Base-by-base conservation (phyloP, 768 basidiomycete species). In the Piloderma croceum region DNA sequence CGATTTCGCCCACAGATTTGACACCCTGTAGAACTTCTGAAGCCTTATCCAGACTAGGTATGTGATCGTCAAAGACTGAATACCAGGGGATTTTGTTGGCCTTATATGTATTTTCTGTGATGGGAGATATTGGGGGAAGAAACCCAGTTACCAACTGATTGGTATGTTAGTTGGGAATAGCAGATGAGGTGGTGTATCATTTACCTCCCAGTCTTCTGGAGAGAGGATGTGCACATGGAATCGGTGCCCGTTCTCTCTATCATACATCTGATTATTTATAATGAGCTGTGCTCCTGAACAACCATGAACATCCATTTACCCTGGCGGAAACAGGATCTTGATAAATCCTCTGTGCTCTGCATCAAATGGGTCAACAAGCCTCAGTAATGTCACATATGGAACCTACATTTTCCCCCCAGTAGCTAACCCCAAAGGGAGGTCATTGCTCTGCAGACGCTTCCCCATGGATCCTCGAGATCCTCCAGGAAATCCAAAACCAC, bases 341-440 rank as follows among this genome's bases (percentile, higher is more conserved):
- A 29, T 50, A 52, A 10, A 52, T 50, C 21, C 45, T 49, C 32
- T 50, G 51, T n/a, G n/a, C 24, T 43, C n/a, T n/a, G n/a, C n/a
- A n/a, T n/a, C n/a, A n/a, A n/a, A n/a, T n/a, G n/a, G n/a, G n/a
- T n/a, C n/a, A n/a, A n/a, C n/a, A n/a, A n/a, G n/a, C n/a, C n/a
- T n/a, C n/a, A n/a, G n/a, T n/a, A n/a, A n/a, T n/a, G n/a, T n/a
- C n/a, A n/a, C n/a, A n/a, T n/a, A n/a, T n/a, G n/a, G n/a, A n/a
- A n/a, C n/a, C n/a, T n/a, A n/a, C n/a, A 50, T 50, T 40, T 40
- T 43, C 10, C 48, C 48, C 2, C 48, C 48, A 6, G 34, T 34
- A 2, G 37, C 31, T 1, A 19, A n/a, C n/a, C n/a, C n/a, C n/a
- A n/a, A n/a, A n/a, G n/a, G n/a, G n/a, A n/a, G n/a, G n/a, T n/a